Conservation (phyloP, 1,139 yeast genomes). For the Trichomonascaceae sp. region DNA sequence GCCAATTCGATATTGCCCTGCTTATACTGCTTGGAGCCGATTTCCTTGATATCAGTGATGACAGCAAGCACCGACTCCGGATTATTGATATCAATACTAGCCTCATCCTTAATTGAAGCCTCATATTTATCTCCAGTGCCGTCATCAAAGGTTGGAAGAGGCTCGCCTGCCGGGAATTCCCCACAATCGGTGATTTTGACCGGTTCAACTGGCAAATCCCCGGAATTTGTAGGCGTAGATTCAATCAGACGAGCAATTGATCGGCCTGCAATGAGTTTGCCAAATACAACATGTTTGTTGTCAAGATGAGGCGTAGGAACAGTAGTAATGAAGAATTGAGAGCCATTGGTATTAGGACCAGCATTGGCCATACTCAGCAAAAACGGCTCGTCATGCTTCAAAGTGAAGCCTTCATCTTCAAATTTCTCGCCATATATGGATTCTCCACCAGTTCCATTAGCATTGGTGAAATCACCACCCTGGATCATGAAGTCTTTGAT, state of each 20-base stretch:
- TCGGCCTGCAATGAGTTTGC: constrained; percentile 79
- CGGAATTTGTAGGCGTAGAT: constrained; percentile 53
- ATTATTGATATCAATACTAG: constrained; percentile 19
- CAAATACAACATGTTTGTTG: constrained; percentile 95
- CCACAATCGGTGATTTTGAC: constrained; percentile 79
- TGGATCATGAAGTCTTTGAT: constrained; percentile 47
- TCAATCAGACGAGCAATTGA: constrained; percentile 75
- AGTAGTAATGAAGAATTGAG: constrained; percentile 87
- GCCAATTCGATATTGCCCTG: constrained; percentile 49
- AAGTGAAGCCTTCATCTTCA: constrained; percentile 82
- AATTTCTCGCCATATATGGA: constrained; percentile 96
- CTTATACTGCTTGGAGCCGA: constrained; percentile 74
- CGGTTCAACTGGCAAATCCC: constrained; percentile 59
- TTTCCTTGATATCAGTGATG: constrained; percentile 57
- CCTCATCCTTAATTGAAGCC: constrained; percentile 55
- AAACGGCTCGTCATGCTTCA: constrained; percentile 77
- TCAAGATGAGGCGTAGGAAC: constrained; percentile 79
- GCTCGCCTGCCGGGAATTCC: constrained; percentile 54
- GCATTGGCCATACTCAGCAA: constrained; percentile 94
- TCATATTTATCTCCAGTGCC: constrained; percentile 85
- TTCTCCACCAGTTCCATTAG: constrained; percentile 90
- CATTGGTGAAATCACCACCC: constrained; percentile 94
- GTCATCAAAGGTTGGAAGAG: constrained; percentile 51
- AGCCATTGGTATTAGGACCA: constrained; percentile 92
- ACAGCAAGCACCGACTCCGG: constrained; percentile 58